Percentiles rank a stretch among this genome's conserved stretches.
Evolutionary conservation across 2,329 filamentous ascomycete species (phyloP).

Genomic region (Sclerotinia spermophila): DNA sequence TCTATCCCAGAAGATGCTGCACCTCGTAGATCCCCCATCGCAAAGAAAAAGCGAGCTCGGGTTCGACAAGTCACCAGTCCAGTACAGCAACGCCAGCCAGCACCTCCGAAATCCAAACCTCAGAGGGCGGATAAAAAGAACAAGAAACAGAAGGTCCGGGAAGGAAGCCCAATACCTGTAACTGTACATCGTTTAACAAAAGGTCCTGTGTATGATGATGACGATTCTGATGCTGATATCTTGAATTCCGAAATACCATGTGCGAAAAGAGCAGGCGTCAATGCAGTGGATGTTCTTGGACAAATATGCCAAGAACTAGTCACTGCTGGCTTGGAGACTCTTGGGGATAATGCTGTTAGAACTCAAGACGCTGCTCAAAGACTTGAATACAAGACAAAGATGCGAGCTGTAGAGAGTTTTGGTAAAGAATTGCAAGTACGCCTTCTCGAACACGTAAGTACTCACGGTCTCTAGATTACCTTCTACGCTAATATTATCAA

Average conservation of each 20-base stretch:
- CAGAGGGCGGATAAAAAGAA: conserved; percentile 29
- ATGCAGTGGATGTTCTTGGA: conserved; percentile 58
- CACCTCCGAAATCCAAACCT: conserved; percentile 35
- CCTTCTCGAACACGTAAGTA: conserved; percentile 56
- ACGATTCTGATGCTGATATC: conserved; percentile 44
- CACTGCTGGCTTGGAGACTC: conserved; percentile 46
- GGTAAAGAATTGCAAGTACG: conserved; percentile 53
- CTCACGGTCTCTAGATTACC: not conserved
- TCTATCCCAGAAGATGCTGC: conserved; percentile 36
- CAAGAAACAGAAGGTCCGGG: conserved; percentile 32
- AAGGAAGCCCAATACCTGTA: conserved; percentile 52
- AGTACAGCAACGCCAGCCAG: conserved; percentile 27
- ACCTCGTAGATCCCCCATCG: conserved; percentile 19
- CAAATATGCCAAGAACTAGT: conserved; percentile 61
- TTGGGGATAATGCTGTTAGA: conserved; percentile 44
- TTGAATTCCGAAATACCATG: conserved; percentile 52
- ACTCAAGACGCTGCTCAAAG: conserved; percentile 46
- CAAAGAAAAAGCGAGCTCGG: conserved; percentile 24
- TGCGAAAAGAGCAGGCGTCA: conserved; percentile 53
- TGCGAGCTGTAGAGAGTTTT: conserved; percentile 55
- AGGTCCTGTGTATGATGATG: conserved; percentile 41
- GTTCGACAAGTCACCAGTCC: conserved; percentile 20
- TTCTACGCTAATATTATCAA: conserved; percentile 30
- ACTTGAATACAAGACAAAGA: conserved; percentile 54
- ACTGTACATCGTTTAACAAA: conserved; percentile 59